Evolutionary conservation across 192 early-diverging fungal species (phyloP).

Genomic region (Coemansia sp.): DNA sequence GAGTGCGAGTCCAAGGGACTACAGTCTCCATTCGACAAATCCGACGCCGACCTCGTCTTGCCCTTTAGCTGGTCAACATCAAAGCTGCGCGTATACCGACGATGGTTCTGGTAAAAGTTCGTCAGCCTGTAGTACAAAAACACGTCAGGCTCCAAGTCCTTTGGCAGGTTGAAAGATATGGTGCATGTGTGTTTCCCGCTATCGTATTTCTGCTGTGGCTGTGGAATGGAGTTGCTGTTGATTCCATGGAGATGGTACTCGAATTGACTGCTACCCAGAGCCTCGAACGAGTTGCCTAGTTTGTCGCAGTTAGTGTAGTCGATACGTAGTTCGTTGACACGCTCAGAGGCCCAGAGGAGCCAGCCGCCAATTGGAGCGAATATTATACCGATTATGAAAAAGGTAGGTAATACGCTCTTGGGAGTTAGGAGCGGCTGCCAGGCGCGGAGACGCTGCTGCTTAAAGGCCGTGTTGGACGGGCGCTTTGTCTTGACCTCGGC

Average conservation of each 20-base stretch:
- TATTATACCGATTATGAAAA: conserved; percentile 91
- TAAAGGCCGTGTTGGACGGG: conserved; percentile 89
- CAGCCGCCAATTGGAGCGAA: conserved; percentile 96
- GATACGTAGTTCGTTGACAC: conserved; percentile 86
- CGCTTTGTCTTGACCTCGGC: conserved; percentile 41
- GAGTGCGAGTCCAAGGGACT: conserved; percentile 56
- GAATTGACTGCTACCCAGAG: conserved; percentile 20
- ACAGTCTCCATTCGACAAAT: conserved; percentile 60
- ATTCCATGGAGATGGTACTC: conserved; percentile 49
- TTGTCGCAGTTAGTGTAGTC: conserved; percentile 91
- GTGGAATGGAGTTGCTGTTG: conserved; percentile 27
- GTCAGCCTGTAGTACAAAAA: conserved; percentile 96
- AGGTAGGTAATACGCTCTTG: conserved; percentile 95
- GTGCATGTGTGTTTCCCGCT: conserved; percentile 61
- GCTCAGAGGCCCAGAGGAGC: conserved; percentile 83
- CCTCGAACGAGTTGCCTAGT: conserved; percentile 13
- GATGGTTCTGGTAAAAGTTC: conserved; percentile 99
- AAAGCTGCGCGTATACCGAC: conserved; percentile 92
- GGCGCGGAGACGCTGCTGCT: conserved; percentile 98
- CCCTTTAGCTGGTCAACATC: conserved; percentile 84
- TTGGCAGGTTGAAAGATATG: conserved; percentile 72
- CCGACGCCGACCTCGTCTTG: conserved; percentile 43
- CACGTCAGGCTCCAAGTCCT: conserved; percentile 73
- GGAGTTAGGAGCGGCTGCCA: conserved; percentile 99
- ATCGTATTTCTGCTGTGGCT: conserved; percentile 58